Evolutionary conservation across 257 asterid genomes (phyloP), one percentile per base, ranked within the genome.

Genomic region (Lycium barbarum): DNA sequence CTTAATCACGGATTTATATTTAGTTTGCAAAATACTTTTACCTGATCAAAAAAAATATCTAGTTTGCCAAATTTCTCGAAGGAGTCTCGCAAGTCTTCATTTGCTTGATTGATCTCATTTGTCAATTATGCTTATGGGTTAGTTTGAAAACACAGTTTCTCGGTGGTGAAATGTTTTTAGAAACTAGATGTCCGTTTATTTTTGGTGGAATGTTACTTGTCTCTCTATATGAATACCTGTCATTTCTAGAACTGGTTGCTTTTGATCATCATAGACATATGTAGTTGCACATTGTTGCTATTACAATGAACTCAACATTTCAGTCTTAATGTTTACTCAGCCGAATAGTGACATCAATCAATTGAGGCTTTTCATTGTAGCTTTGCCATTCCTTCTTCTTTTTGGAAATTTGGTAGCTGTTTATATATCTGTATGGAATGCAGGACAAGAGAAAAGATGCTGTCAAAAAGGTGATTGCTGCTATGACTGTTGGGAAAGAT

Each of bases 361-460:
- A 7, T 51, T 35, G 26, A 13, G 63, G 82, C 63, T 51, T 76
- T 49, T 51, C 45, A 8, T 78, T 78, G 65, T 58, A 78, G 15
- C 49, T 33, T 53, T 53, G 82, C 49, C 65, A 26, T 53, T 15
- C 82, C 47, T 4, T 53, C 43, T 53, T 51, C 13, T 7, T 76
- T 76, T 78, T 22, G 45, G 10, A 14, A 74, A 26, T 7, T 26
- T 78, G 5, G 8, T 78, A 78, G 63, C 15, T 78, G 65, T 49
- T 78, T 78, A 78, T 53, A 33, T 13, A 76, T 76, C 47, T 78
- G 55, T 79, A 20, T 84, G 65, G 43, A 68, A 53, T 85, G 87
- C 92, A 97, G 99, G 99, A 97, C 87, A 97, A 97, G 93, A 94
- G 99, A 85, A 97, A 95, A 87, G 99, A 97, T 97, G 99, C 98